These are phyloP conservation scores for Rubia yunnanensis DNA, from an alignment of 257 asterid genomes.

Conservation along the genomic window DNA sequence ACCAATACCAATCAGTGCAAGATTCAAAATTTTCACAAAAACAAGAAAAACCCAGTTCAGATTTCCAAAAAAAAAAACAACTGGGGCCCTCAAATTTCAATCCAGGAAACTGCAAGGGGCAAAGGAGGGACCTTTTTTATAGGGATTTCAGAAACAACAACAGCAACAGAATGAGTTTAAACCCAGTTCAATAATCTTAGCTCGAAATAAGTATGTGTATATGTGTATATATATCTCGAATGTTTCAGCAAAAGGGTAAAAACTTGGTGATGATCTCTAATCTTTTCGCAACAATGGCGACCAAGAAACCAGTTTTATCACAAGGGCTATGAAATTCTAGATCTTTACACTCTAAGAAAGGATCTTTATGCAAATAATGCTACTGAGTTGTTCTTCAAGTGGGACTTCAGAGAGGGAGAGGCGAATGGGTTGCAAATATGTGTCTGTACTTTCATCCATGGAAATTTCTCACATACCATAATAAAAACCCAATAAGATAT, in stretches of 20 bases:
- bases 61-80: slow-evolving; percentile 20
- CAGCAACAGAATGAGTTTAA: background rate
- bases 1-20: slow-evolving; percentile 13
- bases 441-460: slow-evolving; percentile 13
- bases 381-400: slow-evolving; percentile 3
- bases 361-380: slow-evolving; percentile 18
- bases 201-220: slow-evolving; percentile 19
- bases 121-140: slow-evolving; percentile 16
- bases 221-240: slow-evolving; percentile 8
- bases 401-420: background rate
- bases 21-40: background rate
- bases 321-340: slow-evolving; percentile 5
- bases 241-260: slow-evolving; percentile 5
- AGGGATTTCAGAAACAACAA: slow-evolving; percentile 18
- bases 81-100: slow-evolving; percentile 10
- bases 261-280: slow-evolving; percentile 26
- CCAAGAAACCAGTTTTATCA: slow-evolving; percentile 9
- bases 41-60: slow-evolving; percentile 28
- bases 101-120: slow-evolving; percentile 11
- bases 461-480: slow-evolving; percentile 4
- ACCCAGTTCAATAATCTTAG: slow-evolving; percentile 14
- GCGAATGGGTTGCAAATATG: slow-evolving; percentile 8
- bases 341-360: slow-evolving; percentile 20
- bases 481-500: background rate
- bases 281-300: slow-evolving; percentile 18